These are phyloP conservation scores for Aspergillus conjunctus DNA, from an alignment of 495 filamentous ascomycete genomes.

Conservation along the genomic window DNA sequence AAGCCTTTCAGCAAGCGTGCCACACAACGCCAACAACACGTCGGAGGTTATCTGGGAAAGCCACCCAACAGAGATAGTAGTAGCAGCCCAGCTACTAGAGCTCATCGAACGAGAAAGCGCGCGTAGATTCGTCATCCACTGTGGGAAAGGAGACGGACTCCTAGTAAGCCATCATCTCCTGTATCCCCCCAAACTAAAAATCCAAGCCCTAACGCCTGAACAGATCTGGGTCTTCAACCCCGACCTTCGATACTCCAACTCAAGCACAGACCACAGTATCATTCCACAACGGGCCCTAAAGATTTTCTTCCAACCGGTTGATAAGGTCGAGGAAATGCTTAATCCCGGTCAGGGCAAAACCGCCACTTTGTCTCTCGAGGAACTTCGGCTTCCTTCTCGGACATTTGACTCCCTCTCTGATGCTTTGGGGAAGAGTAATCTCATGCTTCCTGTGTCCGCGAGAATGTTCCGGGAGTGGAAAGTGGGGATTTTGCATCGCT, in stretches of 20 bases:
- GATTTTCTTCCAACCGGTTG: constrained; percentile 59
- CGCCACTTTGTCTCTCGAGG: constrained; percentile 58
- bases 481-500: constrained; percentile 62
- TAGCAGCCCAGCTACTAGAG: constrained; percentile 54
- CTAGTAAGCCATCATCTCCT: constrained; percentile 34
- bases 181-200: not conserved
- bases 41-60: constrained; percentile 30
- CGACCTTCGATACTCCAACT: constrained; percentile 63
- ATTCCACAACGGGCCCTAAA: constrained; percentile 61
- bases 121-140: constrained; percentile 51
- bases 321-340: constrained; percentile 56
- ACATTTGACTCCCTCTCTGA: constrained; percentile 48
- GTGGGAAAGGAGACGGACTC: constrained; percentile 39
- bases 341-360: constrained; percentile 46
- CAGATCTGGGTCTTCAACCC: constrained; percentile 72
- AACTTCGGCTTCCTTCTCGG: constrained; percentile 58
- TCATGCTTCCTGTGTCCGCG: constrained; percentile 56
- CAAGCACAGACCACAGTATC: constrained; percentile 36
- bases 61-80: constrained; percentile 52
- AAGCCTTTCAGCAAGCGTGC: constrained; percentile 39
- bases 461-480: constrained; percentile 64
- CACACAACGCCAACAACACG: not conserved
- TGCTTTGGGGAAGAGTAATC: constrained; percentile 51
- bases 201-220: constrained; percentile 24
- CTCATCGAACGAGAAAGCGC: constrained; percentile 52